phyloP scores from a whole-genome alignment of 352 stramenopile species.

The Phytophthora tubulina region DNA sequence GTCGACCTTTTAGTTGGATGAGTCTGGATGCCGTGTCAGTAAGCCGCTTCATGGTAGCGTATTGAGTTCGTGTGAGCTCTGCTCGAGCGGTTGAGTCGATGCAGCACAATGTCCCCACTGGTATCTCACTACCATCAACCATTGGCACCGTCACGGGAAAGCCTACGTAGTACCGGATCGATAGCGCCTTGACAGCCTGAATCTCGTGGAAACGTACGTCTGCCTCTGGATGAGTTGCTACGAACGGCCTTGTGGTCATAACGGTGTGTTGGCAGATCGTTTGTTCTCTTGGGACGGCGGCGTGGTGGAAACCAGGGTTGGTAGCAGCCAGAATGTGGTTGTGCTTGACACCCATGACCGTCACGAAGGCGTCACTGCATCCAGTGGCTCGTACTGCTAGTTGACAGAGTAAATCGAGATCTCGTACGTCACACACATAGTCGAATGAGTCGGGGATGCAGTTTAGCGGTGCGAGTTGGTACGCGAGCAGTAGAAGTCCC shows the following conservation, averaged over 20 bases:
- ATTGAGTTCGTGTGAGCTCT: constrained; percentile 47
- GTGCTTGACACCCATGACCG: constrained; percentile 43
- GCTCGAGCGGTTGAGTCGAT: constrained; percentile 38
- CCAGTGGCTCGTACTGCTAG: constrained; percentile 37
- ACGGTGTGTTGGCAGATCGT: constrained; percentile 53
- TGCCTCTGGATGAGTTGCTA: constrained; percentile 40
- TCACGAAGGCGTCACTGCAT: constrained; percentile 41
- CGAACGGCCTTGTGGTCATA: constrained; percentile 40
- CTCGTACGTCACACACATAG: constrained; percentile 28
- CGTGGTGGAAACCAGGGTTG: constrained; percentile 31
- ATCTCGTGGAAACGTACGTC: constrained; percentile 54
- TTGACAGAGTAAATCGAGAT: constrained; percentile 46
- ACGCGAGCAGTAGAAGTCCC: constrained; percentile 47
- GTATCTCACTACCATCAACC: constrained; percentile 24
- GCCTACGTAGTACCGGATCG: constrained; percentile 49
- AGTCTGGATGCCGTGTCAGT: constrained; percentile 39
- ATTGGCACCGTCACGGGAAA: constrained; percentile 42
- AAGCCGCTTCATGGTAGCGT: constrained; percentile 46
- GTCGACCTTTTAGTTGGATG: constrained; percentile 42
- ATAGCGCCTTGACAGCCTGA: constrained; percentile 13
- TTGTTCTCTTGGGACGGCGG: constrained; percentile 40
- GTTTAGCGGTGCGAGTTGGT: constrained; percentile 33
- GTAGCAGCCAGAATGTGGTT: constrained; percentile 46
- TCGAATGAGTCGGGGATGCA: constrained; percentile 20
- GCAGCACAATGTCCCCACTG: constrained; percentile 53